Evolutionary conservation across 2,329 filamentous ascomycete species (phyloP).

Genomic region (Talaromyces sp.): DNA sequence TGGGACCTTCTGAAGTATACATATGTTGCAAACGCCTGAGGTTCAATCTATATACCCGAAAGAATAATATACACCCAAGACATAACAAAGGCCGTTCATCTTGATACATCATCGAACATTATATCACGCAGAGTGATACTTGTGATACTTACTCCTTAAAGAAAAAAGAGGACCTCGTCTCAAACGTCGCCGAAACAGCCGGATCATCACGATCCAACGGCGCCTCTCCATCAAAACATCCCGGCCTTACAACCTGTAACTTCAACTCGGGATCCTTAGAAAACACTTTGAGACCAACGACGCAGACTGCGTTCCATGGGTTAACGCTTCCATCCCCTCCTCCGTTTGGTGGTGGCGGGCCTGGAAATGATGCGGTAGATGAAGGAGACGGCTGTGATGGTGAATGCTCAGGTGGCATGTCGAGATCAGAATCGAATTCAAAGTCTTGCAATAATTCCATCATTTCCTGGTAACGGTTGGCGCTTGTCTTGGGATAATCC

Average conservation of each 20-base stretch:
- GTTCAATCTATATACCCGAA: neutral
- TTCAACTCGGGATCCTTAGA: slow-evolving; percentile 51
- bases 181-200: slow-evolving; percentile 18
- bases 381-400: slow-evolving; percentile 1
- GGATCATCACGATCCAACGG: slow-evolving; percentile 35
- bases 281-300: slow-evolving; percentile 60
- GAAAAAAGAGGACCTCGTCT: slow-evolving; percentile 15
- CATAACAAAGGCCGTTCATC: neutral
- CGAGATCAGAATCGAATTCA: slow-evolving; percentile 45
- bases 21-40: neutral
- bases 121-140: neutral
- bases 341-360: slow-evolving; percentile 17
- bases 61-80: neutral
- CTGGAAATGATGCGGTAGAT: slow-evolving; percentile 2
- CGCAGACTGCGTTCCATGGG: slow-evolving; percentile 62
- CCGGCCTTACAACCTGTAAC: slow-evolving; percentile 53
- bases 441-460: slow-evolving; percentile 40
- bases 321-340: slow-evolving; percentile 29
- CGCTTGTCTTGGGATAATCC: slow-evolving; percentile 24
- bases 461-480: slow-evolving; percentile 28
- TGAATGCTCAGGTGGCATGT: slow-evolving; percentile 38
- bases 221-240: slow-evolving; percentile 39
- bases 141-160: neutral
- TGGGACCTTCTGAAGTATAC: neutral
- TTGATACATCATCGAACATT: neutral